Evolutionary conservation across 164 flowering plant genomes (phyloP).

Genomic region (Saururus chinensis): DNA sequence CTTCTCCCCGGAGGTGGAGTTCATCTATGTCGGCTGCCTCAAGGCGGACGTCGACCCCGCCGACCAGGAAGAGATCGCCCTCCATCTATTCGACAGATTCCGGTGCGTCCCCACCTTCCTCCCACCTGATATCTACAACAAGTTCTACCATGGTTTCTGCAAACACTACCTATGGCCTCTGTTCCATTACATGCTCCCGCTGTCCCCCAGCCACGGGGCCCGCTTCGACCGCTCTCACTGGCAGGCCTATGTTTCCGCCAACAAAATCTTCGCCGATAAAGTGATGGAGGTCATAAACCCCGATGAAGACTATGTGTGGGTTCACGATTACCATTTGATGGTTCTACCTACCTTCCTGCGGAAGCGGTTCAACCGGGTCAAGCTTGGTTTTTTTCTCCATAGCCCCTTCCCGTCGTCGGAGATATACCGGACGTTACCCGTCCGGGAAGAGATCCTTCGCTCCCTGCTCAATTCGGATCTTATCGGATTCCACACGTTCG

Average conservation of each 20-base stretch:
- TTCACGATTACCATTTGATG: constrained; percentile 15
- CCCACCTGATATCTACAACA: constrained; percentile 4
- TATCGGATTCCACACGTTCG: constrained; percentile 13
- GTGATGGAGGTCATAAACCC: constrained; percentile 16
- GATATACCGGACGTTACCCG: constrained; percentile 14
- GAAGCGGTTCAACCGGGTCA: constrained; percentile 9
- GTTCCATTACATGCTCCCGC: constrained; percentile 14
- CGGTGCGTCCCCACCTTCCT: constrained; percentile 31
- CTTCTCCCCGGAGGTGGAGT: constrained; percentile 9
- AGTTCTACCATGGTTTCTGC: constrained; percentile 17
- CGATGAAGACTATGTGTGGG: constrained; percentile 13
- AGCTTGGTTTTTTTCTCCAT: constrained; percentile 14
- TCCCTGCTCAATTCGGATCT: constrained; percentile 12
- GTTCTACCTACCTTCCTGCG: constrained; percentile 12
- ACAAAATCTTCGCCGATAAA: constrained; percentile 12
- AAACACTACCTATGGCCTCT: constrained; percentile 15
- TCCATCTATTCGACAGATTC: constrained; percentile 22
- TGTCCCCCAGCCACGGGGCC: constrained; percentile 6
- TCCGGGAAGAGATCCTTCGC: constrained; percentile 14
- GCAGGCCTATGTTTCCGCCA: constrained; percentile 16
- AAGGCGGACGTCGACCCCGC: constrained; percentile 3
- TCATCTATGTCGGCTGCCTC: constrained; percentile 9
- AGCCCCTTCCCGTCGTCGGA: constrained; percentile 13
- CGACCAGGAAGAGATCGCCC: constrained; percentile 29
- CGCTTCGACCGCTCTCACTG: constrained; percentile 9